These are phyloP conservation scores for Phalaenopsis aphrodite DNA, from an alignment of 106 monocot genomes.

Conservation along the genomic window DNA sequence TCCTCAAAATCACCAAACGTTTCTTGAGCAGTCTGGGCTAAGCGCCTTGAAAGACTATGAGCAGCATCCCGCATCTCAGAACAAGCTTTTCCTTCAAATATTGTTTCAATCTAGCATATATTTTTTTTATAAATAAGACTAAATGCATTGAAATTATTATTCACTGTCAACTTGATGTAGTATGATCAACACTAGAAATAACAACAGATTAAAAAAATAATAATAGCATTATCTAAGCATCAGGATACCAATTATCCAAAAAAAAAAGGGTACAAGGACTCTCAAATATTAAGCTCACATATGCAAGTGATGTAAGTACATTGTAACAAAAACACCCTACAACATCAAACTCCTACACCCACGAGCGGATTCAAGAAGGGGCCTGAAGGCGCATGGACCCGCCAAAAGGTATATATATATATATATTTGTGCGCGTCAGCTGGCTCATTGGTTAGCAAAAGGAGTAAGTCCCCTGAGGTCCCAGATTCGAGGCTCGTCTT, in stretches of 20 bases:
- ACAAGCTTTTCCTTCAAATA: slow-evolving; percentile 82
- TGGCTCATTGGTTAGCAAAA: too few species aligned
- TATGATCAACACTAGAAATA: background rate
- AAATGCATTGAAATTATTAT: background rate
- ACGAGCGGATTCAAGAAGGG: background rate
- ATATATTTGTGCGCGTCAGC: too few species aligned
- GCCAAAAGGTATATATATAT: too few species aligned
- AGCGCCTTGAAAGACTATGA: slow-evolving; percentile 46
- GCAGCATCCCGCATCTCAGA: slow-evolving; percentile 62
- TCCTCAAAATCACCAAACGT: slow-evolving; percentile 95
- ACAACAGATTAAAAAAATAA: background rate
- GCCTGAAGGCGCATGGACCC: too few species aligned
- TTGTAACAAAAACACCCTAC: background rate
- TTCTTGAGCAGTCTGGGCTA: slow-evolving; percentile 83
- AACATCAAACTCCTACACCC: background rate
- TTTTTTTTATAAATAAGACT: background rate
- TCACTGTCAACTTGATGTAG: background rate
- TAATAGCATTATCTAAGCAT: background rate
- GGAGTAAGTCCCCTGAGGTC: too few species aligned
- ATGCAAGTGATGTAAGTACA: background rate
- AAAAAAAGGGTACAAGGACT: background rate
- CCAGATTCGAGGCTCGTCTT: too few species aligned
- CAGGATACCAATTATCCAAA: background rate
- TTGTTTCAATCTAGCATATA: slow-evolving; percentile 55
- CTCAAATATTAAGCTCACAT: background rate